Conservation (phyloP, 306 rosid genomes). For the Begonia loranthoides region DNA sequence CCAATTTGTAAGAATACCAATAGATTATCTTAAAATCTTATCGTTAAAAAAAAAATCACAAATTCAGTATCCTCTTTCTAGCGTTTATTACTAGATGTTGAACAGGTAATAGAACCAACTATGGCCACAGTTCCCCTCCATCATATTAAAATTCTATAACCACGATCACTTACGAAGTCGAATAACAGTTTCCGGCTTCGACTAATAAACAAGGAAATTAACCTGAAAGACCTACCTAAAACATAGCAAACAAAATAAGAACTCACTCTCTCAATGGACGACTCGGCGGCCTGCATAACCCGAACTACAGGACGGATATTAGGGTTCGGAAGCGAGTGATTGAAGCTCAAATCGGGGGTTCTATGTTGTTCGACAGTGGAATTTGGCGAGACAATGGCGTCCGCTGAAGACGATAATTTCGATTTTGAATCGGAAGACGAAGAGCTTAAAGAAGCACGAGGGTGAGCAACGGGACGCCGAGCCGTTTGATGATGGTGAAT, state of each 20-base stretch:
- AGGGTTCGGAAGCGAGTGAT: conserved; percentile 33
- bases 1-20: too few species aligned
- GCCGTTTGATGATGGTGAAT: conserved; percentile 10
- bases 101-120: too few species aligned
- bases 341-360: conserved; percentile 23
- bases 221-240: too few species aligned
- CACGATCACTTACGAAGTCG: too few species aligned
- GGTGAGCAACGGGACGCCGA: conserved; percentile 11
- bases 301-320: conserved; percentile 27
- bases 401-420: conserved; percentile 19
- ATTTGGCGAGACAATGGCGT: conserved; percentile 21
- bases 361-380: conserved; percentile 17
- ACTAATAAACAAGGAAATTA: not conserved
- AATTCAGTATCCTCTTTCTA: too few species aligned
- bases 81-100: too few species aligned
- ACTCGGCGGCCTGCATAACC: conserved; percentile 48
- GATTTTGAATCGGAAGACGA: conserved; percentile 47
- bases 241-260: not conserved
- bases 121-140: too few species aligned
- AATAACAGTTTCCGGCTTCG: not conserved
- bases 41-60: too few species aligned
- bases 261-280: conserved; percentile 73
- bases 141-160: too few species aligned
- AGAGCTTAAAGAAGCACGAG: conserved; percentile 44
- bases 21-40: too few species aligned